phyloP scores from a whole-genome alignment of 495 filamentous ascomycete genomes.

The Chaetomium cochliodes region DNA sequence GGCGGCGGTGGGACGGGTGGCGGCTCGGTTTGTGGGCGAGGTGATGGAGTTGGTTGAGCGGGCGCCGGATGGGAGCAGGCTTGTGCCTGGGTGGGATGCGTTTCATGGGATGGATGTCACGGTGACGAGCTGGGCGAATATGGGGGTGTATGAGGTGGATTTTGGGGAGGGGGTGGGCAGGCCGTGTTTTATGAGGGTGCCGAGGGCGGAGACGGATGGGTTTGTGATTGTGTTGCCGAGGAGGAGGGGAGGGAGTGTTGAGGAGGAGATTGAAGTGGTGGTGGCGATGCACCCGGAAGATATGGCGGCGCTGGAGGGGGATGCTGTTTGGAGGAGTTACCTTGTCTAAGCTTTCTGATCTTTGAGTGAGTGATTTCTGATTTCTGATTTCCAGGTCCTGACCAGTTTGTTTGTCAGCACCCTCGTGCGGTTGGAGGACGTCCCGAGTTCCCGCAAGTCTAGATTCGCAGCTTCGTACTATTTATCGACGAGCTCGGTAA shows the following conservation, averaged over 20 bases:
- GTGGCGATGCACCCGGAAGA: neutral
- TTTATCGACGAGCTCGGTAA: neutral
- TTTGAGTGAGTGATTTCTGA: too few species aligned
- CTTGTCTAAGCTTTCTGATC: too few species aligned
- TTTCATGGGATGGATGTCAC: neutral
- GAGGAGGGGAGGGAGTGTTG: neutral
- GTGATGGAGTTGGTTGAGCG: neutral
- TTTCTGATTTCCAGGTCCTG: neutral
- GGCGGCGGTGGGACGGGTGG: neutral
- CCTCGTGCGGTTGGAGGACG: neutral
- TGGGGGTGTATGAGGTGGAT: neutral
- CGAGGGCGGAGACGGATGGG: neutral
- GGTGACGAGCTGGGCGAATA: slow-evolving; percentile 4
- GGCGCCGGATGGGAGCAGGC: neutral
- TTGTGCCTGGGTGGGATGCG: neutral
- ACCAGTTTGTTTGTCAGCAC: neutral
- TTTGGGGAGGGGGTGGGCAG: neutral
- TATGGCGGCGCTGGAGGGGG: neutral
- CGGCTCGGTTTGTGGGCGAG: neutral
- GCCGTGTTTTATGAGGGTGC: neutral
- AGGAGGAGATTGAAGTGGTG: neutral
- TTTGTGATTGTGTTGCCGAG: neutral
- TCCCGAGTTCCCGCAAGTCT: neutral
- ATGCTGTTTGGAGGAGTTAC: neutral
- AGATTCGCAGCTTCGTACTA: neutral